These are phyloP conservation scores for Venturia asperata DNA, from an alignment of 2,329 filamentous ascomycete genomes.

Conservation along the genomic window DNA sequence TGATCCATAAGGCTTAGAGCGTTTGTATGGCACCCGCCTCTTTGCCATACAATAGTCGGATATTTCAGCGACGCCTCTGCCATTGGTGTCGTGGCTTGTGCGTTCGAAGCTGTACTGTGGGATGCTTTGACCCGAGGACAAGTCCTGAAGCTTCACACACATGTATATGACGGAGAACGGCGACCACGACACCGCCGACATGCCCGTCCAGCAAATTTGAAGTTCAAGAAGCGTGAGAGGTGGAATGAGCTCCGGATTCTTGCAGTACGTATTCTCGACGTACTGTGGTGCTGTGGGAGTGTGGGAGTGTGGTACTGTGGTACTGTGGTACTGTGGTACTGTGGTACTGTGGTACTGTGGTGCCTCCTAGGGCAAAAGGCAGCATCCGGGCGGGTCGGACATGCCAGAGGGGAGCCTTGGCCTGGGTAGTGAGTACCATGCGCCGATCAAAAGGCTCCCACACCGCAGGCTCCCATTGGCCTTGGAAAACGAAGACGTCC, in stretches of 20 bases:
- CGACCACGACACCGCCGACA: background rate
- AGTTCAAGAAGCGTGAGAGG: no score
- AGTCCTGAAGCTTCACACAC: background rate
- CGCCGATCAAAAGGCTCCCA: background rate
- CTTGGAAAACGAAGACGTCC: background rate
- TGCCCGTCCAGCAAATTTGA: no score
- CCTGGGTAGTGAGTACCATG: no score
- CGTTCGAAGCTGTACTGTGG: background rate
- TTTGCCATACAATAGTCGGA: background rate
- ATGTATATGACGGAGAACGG: no score
- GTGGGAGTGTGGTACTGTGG: no score
- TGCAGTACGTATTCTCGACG: no score
- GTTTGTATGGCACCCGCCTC: background rate
- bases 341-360: no score
- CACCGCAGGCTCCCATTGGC: no score
- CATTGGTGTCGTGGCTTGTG: background rate
- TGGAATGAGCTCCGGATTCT: no score
- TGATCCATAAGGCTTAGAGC: background rate
- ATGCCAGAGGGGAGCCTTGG: conserved; percentile 7
- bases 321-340: no score
- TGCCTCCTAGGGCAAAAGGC: background rate
- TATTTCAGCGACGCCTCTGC: background rate
- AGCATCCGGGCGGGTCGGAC: background rate
- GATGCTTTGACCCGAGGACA: background rate
- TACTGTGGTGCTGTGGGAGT: no score